A percentile compares a stretch with the other conserved stretches of the same genome.
Conservation (phyloP, 441 rosid genomes). For the Dalechampia spathulata region DNA sequence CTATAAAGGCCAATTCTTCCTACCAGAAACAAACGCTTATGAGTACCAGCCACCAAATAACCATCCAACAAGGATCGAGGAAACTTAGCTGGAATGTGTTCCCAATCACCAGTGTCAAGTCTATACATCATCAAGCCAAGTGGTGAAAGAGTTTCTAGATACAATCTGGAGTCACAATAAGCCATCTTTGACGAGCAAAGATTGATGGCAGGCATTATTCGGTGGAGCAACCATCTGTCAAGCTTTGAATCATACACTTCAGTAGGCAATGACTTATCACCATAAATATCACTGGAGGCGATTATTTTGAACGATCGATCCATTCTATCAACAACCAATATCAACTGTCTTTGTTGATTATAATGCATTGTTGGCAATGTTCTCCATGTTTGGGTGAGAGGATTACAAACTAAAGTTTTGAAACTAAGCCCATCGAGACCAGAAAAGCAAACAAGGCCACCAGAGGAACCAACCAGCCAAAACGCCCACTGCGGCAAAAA, state of each 20-base stretch:
- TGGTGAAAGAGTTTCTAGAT: slow-evolving; percentile 88
- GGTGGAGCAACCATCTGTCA: slow-evolving; percentile 71
- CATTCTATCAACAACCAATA: slow-evolving; percentile 72
- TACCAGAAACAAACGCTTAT: slow-evolving; percentile 72
- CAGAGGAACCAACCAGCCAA: slow-evolving; percentile 91
- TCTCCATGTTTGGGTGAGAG: slow-evolving; percentile 82
- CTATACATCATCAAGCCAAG: slow-evolving; percentile 91
- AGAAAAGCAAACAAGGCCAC: slow-evolving; percentile 87
- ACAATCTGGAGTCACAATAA: slow-evolving; percentile 77
- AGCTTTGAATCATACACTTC: slow-evolving; percentile 88
- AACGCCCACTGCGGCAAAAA: slow-evolving; percentile 88
- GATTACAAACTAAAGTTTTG: slow-evolving; percentile 80
- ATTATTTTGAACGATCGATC: slow-evolving; percentile 75
- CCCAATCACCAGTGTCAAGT: slow-evolving; percentile 80
- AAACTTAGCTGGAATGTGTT: slow-evolving; percentile 85
- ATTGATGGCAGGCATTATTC: slow-evolving; percentile 89
- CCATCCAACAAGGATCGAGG: slow-evolving; percentile 91
- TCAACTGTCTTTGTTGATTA: slow-evolving; percentile 80
- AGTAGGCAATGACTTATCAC: slow-evolving; percentile 79
- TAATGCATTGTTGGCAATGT: slow-evolving; percentile 75
- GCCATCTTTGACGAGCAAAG: slow-evolving; percentile 98
- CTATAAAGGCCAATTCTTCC: slow-evolving; percentile 94
- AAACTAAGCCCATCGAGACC: slow-evolving; percentile 81
- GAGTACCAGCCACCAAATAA: slow-evolving; percentile 90
- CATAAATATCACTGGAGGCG: slow-evolving; percentile 81